Base-by-base conservation (phyloP, 169 alveolate genomes). In the Plasmodium berghei region DNA sequence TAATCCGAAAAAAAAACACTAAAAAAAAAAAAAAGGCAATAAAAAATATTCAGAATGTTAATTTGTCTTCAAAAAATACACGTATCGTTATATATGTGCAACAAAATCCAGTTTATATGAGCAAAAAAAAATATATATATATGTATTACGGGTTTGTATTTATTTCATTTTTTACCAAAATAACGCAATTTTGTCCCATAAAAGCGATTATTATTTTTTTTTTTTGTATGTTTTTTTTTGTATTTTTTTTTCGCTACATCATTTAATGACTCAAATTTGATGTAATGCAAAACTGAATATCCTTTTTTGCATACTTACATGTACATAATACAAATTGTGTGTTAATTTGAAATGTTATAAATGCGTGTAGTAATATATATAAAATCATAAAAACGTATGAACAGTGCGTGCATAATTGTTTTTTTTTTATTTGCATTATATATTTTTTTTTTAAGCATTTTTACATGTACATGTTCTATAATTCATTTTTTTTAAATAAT, bases 31-130 rank as follows among this genome's bases (percentile, higher is more conserved):
- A 52, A 52, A 52, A 14, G 59, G 59, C 59, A 52, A 52, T 52
- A 52, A 52, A 52, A 52, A 52, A 14, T 12, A 12, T 52, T 5
- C n/a, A 52, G 59, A 16, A 52, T 52, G 9, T 16, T 14, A 52
- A 14, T 52, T 52, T 52, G 59, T 52, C 59, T 52, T 52, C 59
- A 12, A 52, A 52, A 52, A 52, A 52, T 14, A 52, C 59, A 52
- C 20, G 59, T 52, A 52, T 52, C 59, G 59, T 34, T 34, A 34
- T 52, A 52, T 16, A 52, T 52, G 59, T 52, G 59, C 59, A 52
- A 16, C 24, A 52, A 52, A 52, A 52, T 14, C 20, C n/a, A 14
- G 20, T 52, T 12, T 14, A 52, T 16, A 52, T 52, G 59, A 52
- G 59, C 59, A 12, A 16, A 52, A 52, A 52, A 52, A 52, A 52